A percentile compares a stretch with the other conserved stretches of the same genome.
phyloP scores from a whole-genome alignment of 768 basidiomycete species.

The Serendipita sp. region DNA sequence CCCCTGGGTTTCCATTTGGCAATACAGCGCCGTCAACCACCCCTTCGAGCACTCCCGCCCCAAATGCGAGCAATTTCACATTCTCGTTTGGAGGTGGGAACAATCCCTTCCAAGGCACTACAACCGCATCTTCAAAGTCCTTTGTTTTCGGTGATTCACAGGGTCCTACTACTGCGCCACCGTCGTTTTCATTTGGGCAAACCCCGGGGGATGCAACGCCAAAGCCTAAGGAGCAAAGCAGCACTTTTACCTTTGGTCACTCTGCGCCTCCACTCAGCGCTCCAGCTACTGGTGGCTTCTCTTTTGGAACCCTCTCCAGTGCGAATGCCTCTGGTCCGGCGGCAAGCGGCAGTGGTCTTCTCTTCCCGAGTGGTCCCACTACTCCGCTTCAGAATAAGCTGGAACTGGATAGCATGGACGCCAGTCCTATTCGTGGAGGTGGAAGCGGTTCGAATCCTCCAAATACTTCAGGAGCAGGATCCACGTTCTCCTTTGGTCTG shows the following conservation, averaged over 20 bases:
- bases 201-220: not conserved
- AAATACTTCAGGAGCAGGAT: not conserved
- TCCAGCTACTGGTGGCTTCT: not conserved
- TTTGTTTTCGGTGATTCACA: not conserved
- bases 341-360: not conserved
- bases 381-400: not conserved
- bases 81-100: not conserved
- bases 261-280: not conserved
- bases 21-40: not conserved
- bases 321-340: not conserved
- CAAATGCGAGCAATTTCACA: not conserved
- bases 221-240: not conserved
- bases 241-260: not conserved
- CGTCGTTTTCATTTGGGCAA: not conserved
- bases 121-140: not conserved
- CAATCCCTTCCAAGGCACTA: not conserved
- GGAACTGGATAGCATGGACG: conserved; percentile 2
- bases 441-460: not conserved
- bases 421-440: conserved; percentile 4
- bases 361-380: conserved; percentile 2
- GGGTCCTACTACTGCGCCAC: not conserved
- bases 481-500: no score
- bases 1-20: not conserved
- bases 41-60: not conserved
- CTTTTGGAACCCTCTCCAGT: not conserved